Base-by-base conservation (phyloP, 2,329 filamentous ascomycete species). In the Tolypocladium album region DNA sequence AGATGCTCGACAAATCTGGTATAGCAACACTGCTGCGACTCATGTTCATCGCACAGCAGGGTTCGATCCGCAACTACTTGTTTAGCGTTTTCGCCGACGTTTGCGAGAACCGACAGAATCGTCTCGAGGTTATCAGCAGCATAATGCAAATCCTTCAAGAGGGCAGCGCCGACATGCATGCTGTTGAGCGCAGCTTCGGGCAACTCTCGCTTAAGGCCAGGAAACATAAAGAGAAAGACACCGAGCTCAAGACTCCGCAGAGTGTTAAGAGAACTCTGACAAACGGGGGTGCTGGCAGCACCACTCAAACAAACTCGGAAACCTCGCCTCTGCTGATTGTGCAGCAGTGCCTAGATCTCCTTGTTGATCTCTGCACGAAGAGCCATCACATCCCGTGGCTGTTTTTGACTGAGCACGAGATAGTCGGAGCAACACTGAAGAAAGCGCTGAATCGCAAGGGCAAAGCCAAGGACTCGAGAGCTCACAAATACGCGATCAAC, bases 1-100 rank as follows among this genome's bases (percentile, higher is more conserved):
- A 99, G 71, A 96, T 99, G 88, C 84, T 99, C 38, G 94, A 99
- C 74, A 97, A 96, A 75, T 84, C 92, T 55, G 94, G 95, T 34
- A 88, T 99, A 65, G 94, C 95, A 34, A 97, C 94, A n/a, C 79
- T 99, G 40, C 81, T 99, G 52, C 90, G 95, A n/a, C 82, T 99
- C 12, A 97, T 99, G 93, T 99, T 99, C 72, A 92, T 97, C 67
- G 89, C 90, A 56, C 90, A 97, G 65, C 90, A 93, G 64, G 90
- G 90, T 27, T 94, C 90, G 63, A 88, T 94, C 56, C 90, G 92
- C 65, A 85, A 82, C 63, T 89, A 91, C 61, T 81, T 99, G 58
- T 93, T 94, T 70, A 87, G 88, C 59, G 90, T 99, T 58, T 86
- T 99, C 58, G 86, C 90, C 63, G 91, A 96, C 65, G 88, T 97